These are phyloP conservation scores for Pseudonectria buxi DNA, from an alignment of 2,329 filamentous ascomycete species.

Conservation along the genomic window DNA sequence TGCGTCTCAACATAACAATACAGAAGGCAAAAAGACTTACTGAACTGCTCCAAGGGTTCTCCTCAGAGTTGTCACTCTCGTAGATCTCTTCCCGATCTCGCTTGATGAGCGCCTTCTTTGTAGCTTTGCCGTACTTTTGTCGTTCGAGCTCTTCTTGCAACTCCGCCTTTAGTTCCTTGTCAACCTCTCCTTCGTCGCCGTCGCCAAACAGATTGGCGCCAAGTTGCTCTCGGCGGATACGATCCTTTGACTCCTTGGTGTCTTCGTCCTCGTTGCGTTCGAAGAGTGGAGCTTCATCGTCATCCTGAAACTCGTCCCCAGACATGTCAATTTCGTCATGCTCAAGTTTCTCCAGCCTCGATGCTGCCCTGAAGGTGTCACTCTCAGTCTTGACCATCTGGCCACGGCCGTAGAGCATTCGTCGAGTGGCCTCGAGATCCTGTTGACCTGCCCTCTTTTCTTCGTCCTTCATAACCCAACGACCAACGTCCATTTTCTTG, in stretches of 20 bases:
- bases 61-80: constrained; percentile 56
- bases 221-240: constrained; percentile 75
- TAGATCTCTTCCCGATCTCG: constrained; percentile 84
- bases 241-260: constrained; percentile 61
- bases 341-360: constrained; percentile 58
- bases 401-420: constrained; percentile 44
- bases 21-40: constrained; percentile 16
- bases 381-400: constrained; percentile 63
- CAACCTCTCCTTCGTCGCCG: constrained; percentile 62
- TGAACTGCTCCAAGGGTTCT: constrained; percentile 35
- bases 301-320: constrained; percentile 75
- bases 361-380: constrained; percentile 54
- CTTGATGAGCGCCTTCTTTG: constrained; percentile 75
- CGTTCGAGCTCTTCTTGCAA: constrained; percentile 61
- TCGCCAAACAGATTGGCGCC: constrained; percentile 76
- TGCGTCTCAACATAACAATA: constrained; percentile 1
- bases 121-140: constrained; percentile 66
- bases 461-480: constrained; percentile 71
- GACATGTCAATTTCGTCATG: constrained; percentile 64
- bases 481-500: constrained; percentile 66
- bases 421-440: constrained; percentile 54
- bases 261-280: constrained; percentile 80
- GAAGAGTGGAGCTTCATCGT: constrained; percentile 71
- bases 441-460: constrained; percentile 50
- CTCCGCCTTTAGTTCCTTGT: constrained; percentile 66